Base-by-base conservation (phyloP, 1,139 yeast genomes). In the Pneumocystis wakefieldiae region DNA sequence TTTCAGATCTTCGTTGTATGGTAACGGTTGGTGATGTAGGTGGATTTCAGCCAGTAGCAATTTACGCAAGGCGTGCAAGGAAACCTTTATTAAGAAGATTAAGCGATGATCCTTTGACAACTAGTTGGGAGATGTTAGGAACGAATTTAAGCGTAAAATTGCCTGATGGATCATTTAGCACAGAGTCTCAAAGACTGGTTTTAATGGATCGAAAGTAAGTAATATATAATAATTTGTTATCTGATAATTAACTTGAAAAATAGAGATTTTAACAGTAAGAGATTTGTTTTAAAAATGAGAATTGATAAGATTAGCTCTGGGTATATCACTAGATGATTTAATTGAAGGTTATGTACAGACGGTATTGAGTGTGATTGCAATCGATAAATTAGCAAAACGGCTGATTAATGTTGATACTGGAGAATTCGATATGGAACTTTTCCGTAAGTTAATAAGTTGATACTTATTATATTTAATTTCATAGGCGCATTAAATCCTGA, bases 261-360 rank as follows among this genome's bases (percentile, higher is more conserved):
- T 19, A 42, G 53, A 24, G 53, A 42, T 19, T 42, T 42, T 19
- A 42, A 42, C 24, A 42, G 53, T 42, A 42, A 19, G 29, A 12
- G 7, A n/a, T 42, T 19, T 42, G 24, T 42, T 10, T 8, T 19
- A 42, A 19, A 42, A 19, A 42, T 17, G 10, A 5, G 10, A 19
- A 42, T 42, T 42, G 15, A 42, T 19, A 19, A 8, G 12, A 19
- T 42, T 48, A 48, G 55, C 60, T 12, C 39, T 58, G n/a, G 60
- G 60, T 29, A 58, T 58, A 24, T 38, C 48, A 2, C 5, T 58
- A 10, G 60, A 58, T 12, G 60, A 58, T 58, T 14, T 58, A 24
- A 58, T 58, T n/a, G 60, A 58, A 24, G 60, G 60, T 24, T 58
- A 58, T 39, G 60, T 58, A 24, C 60, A 58, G 15, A 58, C 60